These are phyloP conservation scores for Colletotrichum chrysophilum DNA, from an alignment of 2,329 filamentous ascomycete species.

Conservation along the genomic window DNA sequence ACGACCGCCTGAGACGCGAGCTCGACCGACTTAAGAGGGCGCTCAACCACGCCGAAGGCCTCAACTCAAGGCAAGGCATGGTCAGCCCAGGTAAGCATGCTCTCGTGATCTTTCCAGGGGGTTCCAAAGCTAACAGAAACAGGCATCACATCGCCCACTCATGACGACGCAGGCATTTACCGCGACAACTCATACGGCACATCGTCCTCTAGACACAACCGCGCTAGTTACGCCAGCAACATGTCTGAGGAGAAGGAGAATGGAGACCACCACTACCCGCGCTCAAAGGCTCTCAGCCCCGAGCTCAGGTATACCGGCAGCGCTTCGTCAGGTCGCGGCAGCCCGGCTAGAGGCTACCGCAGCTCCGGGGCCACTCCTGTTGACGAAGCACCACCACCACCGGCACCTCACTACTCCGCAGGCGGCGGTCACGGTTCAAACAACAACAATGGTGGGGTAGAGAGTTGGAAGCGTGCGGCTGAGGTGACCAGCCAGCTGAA, in stretches of 20 bases:
- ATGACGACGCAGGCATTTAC: constrained; percentile 66
- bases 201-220: constrained; percentile 45
- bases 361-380: constrained; percentile 29
- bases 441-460: constrained; percentile 61
- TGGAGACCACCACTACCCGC: constrained; percentile 52
- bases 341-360: constrained; percentile 62
- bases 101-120: accelerated
- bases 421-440: constrained; percentile 34
- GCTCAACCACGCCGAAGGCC: constrained; percentile 65
- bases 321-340: constrained; percentile 62
- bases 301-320: constrained; percentile 58
- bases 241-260: constrained; percentile 83
- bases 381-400: constrained; percentile 12
- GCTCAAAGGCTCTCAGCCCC: constrained; percentile 58
- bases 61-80: constrained; percentile 36
- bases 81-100: constrained; percentile 29
- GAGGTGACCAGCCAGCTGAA: constrained; percentile 98
- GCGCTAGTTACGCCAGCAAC: constrained; percentile 68
- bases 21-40: constrained; percentile 94
- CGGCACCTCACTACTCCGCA: not conserved
- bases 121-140: constrained; percentile 7
- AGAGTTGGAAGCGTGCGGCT: constrained; percentile 96
- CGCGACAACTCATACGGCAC: constrained; percentile 48
- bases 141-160: constrained; percentile 55
- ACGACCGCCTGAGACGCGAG: constrained; percentile 84